Base-by-base conservation (phyloP, 768 basidiomycete genomes). In the Boletus reticuloceps region DNA sequence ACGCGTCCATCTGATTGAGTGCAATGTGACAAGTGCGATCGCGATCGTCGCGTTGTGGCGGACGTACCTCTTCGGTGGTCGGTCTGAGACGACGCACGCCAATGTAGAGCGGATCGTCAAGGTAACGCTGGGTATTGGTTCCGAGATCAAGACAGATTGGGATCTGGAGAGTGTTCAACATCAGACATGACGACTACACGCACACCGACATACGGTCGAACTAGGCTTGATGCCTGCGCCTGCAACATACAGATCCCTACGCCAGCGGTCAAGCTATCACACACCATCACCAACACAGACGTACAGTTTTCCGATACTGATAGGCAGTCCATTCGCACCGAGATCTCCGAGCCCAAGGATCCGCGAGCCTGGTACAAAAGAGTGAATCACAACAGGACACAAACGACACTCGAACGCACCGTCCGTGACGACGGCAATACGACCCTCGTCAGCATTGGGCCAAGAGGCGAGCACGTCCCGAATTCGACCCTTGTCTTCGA, bases 351-450 rank as follows among this genome's bases (percentile, higher is more conserved):
- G 79, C 53, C 89, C 89, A 31, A 91, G 80, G 56, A 91, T 90
- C 19, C 89, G 80, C 10, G 84, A 86, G 49, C 82, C 87, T 59
- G 2, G 6, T 25, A 25, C 22, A 1, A 25, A 25, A 10, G 9
- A 12, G n/a, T 1, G 32, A 6, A 10, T 17, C 17, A 19, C 8
- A 4, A 10, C 9, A 9, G 38, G 8, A 14, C 17, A 14, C 38
- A 9, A 17, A 14, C 38, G 38, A 39, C 4, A 39, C n/a, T 4
- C 38, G 17, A n/a, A 55, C 62, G 27, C 59, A 72, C 89, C 89
- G 64, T 91, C 89, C 7, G 89, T 91, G 51, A 91, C 88, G 55
- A 91, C 89, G 39, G 84, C 79, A 63, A 91, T 89, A 40, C 85
- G 80, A 4, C 82, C 67, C 12, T 74, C 71, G 48, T 72, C 59